phyloP scores from a whole-genome alignment of 768 basidiomycete genomes.

The Boletus vermiculosoides region DNA sequence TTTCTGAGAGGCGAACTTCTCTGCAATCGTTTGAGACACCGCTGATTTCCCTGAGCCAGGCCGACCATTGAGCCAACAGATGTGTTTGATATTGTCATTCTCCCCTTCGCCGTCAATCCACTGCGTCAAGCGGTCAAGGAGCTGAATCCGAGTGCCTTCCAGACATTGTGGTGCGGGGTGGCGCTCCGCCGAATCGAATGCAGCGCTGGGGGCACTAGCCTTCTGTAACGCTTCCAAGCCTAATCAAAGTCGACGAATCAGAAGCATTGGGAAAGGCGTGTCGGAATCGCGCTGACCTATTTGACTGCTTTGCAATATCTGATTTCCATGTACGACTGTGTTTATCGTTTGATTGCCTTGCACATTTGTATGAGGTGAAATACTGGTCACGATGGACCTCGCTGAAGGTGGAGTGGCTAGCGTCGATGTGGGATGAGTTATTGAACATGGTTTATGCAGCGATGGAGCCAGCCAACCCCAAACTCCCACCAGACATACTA shows the following conservation, averaged over 20 bases:
- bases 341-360: slow-evolving; percentile 17
- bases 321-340: slow-evolving; percentile 16
- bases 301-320: slow-evolving; percentile 8
- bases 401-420: slow-evolving; percentile 19
- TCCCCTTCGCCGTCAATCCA: slow-evolving; percentile 10
- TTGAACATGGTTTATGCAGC: too few relatives aligned
- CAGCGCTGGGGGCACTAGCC: slow-evolving; percentile 11
- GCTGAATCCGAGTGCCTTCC: too few relatives aligned
- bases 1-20: slow-evolving; percentile 9
- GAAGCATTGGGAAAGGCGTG: not conserved
- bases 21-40: slow-evolving; percentile 29
- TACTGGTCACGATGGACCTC: slow-evolving; percentile 17
- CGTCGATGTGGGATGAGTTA: slow-evolving; percentile 11
- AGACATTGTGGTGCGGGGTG: slow-evolving; percentile 1
- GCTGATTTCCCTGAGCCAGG: slow-evolving; percentile 22
- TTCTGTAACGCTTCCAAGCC: slow-evolving; percentile 7
- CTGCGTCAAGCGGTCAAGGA: slow-evolving; percentile 3
- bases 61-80: slow-evolving; percentile 22
- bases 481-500: too few relatives aligned
- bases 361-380: not conserved
- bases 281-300: not conserved
- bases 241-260: not conserved
- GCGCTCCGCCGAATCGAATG: slow-evolving; percentile 9
- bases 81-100: not conserved
- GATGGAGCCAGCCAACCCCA: too few relatives aligned